These are phyloP conservation scores for Mucuna pruriens DNA, from an alignment of 306 rosid species.

Conservation along the genomic window DNA sequence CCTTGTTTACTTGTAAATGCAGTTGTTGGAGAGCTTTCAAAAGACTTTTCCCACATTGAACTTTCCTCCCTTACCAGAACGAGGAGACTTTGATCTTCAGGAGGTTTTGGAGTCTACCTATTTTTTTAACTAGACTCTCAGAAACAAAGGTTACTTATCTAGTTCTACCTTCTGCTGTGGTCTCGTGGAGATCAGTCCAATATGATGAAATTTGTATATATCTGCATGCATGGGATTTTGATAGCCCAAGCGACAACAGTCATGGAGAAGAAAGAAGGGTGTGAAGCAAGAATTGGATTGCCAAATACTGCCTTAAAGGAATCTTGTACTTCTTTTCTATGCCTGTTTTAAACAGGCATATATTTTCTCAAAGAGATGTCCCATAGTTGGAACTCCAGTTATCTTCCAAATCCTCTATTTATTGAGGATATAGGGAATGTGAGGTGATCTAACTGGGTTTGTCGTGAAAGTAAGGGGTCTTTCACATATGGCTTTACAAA, in stretches of 20 bases:
- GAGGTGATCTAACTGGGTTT: conserved; percentile 35
- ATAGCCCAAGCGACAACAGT: background rate
- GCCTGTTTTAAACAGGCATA: conserved; percentile 31
- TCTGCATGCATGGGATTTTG: conserved; percentile 38
- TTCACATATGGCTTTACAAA: conserved; percentile 13
- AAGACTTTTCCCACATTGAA: conserved; percentile 64
- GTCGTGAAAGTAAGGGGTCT: conserved; percentile 3
- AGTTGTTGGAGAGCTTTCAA: conserved; percentile 79
- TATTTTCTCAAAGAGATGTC: conserved; percentile 19
- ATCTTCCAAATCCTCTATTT: conserved; percentile 39
- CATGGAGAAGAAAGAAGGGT: conserved; percentile 31
- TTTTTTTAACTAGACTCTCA: conserved; percentile 74
- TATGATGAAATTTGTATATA: conserved; percentile 30
- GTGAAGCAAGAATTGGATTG: conserved; percentile 34
- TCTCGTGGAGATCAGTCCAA: conserved; percentile 37
- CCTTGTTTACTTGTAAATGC: conserved; percentile 37
- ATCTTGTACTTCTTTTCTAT: conserved; percentile 32
- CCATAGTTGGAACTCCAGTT: conserved; percentile 28
- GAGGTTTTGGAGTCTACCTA: conserved; percentile 76
- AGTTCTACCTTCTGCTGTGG: conserved; percentile 29
- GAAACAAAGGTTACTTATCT: conserved; percentile 30
- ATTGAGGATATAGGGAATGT: conserved; percentile 31
- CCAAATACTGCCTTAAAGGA: conserved; percentile 13
- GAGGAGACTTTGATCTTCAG: conserved; percentile 86
- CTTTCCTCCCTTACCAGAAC: conserved; percentile 80